These are phyloP conservation scores for Elongisporangium undulatum DNA, from an alignment of 352 stramenopile species.

Conservation along the genomic window DNA sequence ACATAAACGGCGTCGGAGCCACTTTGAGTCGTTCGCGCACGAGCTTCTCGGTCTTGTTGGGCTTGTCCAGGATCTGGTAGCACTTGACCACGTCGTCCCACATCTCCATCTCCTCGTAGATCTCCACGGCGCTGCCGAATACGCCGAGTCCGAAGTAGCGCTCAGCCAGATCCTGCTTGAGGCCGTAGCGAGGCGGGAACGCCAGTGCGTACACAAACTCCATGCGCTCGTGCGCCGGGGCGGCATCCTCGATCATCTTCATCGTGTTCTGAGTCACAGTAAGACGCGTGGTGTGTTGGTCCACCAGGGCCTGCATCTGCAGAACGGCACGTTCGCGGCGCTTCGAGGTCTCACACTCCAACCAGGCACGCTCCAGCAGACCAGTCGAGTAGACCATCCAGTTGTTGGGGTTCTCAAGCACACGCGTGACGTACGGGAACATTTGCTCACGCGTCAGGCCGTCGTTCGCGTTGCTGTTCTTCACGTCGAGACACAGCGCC, in stretches of 20 bases:
- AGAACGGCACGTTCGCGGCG: constrained; percentile 92
- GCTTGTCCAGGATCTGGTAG: constrained; percentile 91
- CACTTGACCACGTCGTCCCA: constrained; percentile 97
- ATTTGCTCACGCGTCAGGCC: constrained; percentile 95
- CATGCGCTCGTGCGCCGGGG: constrained; percentile 88
- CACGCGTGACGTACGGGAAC: constrained; percentile 91
- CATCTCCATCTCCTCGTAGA: constrained; percentile 93
- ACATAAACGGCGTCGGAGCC: constrained; percentile 90
- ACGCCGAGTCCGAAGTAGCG: constrained; percentile 91
- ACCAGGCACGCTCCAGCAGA: constrained; percentile 90
- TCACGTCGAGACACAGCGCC: constrained; percentile 95
- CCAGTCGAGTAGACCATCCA: constrained; percentile 96
- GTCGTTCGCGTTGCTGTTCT: constrained; percentile 95
- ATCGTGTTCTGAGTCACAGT: constrained; percentile 89
- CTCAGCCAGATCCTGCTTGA: constrained; percentile 92
- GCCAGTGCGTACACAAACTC: constrained; percentile 90
- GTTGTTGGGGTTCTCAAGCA: constrained; percentile 93
- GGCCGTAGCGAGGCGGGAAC: constrained; percentile 92
- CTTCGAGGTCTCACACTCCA: constrained; percentile 93
- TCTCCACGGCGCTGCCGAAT: constrained; percentile 85
- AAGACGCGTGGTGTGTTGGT: constrained; percentile 93
- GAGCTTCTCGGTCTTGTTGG: constrained; percentile 86
- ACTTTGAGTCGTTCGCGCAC: constrained; percentile 85
- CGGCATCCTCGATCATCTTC: constrained; percentile 86
- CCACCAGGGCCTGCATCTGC: constrained; percentile 95